Base-by-base conservation (phyloP, 345 rosid species). In the Eucalyptus polyanthemos region DNA sequence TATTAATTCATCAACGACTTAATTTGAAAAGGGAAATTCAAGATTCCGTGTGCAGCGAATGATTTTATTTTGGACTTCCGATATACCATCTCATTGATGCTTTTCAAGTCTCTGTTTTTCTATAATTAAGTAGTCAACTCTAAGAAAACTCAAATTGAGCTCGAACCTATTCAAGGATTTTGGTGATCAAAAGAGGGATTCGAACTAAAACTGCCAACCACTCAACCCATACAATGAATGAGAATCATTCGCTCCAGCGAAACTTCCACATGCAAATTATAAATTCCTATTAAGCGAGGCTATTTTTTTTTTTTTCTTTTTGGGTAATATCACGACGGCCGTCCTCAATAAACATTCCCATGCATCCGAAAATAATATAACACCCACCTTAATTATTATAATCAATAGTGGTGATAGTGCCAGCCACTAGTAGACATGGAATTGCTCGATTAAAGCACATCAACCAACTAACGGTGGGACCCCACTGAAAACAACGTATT, bases 31-130 rank as follows among this genome's bases (percentile, higher is more conserved):
- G 4, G 15, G 1, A 2, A 11, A 37, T 76, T 76, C 0, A 15
- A 40, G 8, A 76, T 76, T 21, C 1, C 0, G 9, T 3, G 15
- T 3, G 2, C 3, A 1, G 0, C 27, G 9, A 40, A 21, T 11
- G 9, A 37, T 34, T 19, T 19, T 21, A 1, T 21, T 76, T 21
- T 3, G 3, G 29, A 4, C 25, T 72, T 10, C 25, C 3, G 13
- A 19, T 19, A 11, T 21, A 2, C 7, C 4, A 13, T 72, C 3
- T 72, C 6, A 1, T 69, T 5, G 44, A 72, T 72, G 25, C 27
- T 72, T 11, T 34, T 72, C 15, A 21, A 10, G 14, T 72, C 8
- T 72, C 1, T 37, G 0, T 37, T 72, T 72, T 37, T 72, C 45
- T 69, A 3, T 31, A 31, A 9, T 37, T 34, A 69, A 65, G 37